Evolutionary conservation across 805 yeast genomes (phyloP).

Genomic region (Teunomyces stri): DNA sequence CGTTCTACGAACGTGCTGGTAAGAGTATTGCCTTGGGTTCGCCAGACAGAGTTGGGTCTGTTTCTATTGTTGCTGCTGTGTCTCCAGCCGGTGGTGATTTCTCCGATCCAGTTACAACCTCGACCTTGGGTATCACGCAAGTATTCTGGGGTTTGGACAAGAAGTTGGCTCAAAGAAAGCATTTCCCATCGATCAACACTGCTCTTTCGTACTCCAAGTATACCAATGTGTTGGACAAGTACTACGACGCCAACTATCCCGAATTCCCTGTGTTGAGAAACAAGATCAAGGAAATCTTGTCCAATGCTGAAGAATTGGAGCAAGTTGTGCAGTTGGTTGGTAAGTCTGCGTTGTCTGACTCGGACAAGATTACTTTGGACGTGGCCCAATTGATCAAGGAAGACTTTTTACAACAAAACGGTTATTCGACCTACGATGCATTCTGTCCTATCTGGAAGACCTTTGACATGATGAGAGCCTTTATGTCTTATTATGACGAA

Average conservation of each 20-base stretch:
- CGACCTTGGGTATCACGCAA: constrained; percentile 99
- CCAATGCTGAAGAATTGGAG: constrained; percentile 97
- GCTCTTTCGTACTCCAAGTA: constrained; percentile 96
- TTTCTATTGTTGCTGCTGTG: constrained; percentile 98
- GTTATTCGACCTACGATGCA: constrained; percentile 96
- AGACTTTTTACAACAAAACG: constrained; percentile 98
- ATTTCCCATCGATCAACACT: constrained; percentile 98
- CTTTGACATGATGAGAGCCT: constrained; percentile 94
- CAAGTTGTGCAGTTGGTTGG: constrained; percentile 99
- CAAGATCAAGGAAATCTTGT: constrained; percentile 88
- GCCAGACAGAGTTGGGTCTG: constrained; percentile 95
- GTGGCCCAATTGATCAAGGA: constrained; percentile 90
- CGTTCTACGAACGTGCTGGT: constrained; percentile 99
- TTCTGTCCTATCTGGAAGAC: constrained; percentile 99
- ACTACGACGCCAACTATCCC: constrained; percentile 81
- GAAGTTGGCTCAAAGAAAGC: constrained; percentile 98
- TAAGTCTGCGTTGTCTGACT: constrained; percentile 93
- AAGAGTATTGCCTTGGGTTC: constrained; percentile 92
- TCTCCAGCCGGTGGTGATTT: constrained; percentile 99
- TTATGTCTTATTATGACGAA: constrained; percentile 88
- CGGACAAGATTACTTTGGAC: constrained; percentile 95
- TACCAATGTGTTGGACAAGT: constrained; percentile 80
- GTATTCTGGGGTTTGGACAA: constrained; percentile 99
- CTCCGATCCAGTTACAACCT: constrained; percentile 98
- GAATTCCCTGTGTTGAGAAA: constrained; percentile 90